These are phyloP conservation scores for Epichloe hybrida DNA, from an alignment of 2,329 filamentous ascomycete genomes.

Conservation along the genomic window DNA sequence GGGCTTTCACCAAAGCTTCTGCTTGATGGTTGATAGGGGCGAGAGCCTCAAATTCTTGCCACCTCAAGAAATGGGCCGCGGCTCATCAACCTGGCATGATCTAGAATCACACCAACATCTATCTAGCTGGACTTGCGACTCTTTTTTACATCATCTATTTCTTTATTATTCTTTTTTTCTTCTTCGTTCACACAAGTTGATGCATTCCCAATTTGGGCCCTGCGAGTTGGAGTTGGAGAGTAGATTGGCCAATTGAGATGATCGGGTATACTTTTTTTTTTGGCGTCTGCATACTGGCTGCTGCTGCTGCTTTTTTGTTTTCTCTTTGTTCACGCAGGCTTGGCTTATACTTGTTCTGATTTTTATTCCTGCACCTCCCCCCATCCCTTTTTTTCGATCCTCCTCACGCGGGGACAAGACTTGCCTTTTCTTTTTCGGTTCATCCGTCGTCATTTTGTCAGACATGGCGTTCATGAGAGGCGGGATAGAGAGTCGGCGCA, in stretches of 20 bases:
- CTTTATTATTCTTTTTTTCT: not conserved
- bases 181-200: not conserved
- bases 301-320: not conserved
- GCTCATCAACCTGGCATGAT: too few relatives aligned
- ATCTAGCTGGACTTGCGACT: not conserved
- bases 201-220: not conserved
- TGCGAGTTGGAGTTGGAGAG: slow-evolving; percentile 5
- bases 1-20: not conserved
- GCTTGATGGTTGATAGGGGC: not conserved
- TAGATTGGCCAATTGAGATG: slow-evolving; percentile 1
- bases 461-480: slow-evolving; percentile 2
- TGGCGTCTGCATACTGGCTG: slow-evolving; percentile 8
- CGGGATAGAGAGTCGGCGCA: not conserved
- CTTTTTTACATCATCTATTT: not conserved
- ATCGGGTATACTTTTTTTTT: slow-evolving; percentile 5
- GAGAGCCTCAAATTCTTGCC: not conserved
- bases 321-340: not conserved
- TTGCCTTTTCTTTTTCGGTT: not conserved
- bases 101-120: not conserved
- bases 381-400: not conserved
- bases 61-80: not conserved
- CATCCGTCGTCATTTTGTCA: slow-evolving; percentile 1
- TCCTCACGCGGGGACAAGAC: not conserved
- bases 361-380: not conserved
- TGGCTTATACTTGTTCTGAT: not conserved